These are phyloP conservation scores for Madurella mycetomatis DNA, from an alignment of 2,329 filamentous ascomycete genomes.

Conservation along the genomic window DNA sequence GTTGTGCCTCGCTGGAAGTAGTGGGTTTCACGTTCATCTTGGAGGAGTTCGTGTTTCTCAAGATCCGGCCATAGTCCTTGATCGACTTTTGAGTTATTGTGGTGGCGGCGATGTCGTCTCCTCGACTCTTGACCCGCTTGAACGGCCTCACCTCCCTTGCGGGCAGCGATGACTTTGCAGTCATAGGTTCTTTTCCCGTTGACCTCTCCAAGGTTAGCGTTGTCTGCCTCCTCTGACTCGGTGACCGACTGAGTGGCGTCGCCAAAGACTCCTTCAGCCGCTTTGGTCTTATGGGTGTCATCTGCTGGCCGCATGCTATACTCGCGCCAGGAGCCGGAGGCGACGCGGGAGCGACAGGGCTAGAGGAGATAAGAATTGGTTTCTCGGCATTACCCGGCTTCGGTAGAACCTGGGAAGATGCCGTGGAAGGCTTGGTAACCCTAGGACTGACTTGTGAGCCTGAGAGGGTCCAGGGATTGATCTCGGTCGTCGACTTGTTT, in stretches of 20 bases:
- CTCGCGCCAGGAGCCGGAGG: slow-evolving; percentile 1
- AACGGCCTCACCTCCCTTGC: slow-evolving; percentile 11
- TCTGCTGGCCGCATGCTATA: background rate
- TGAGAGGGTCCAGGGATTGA: slow-evolving; percentile 40
- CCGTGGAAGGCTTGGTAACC: slow-evolving; percentile 16
- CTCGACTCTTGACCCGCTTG: slow-evolving; percentile 22
- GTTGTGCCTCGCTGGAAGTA: background rate
- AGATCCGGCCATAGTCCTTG: slow-evolving; percentile 10
- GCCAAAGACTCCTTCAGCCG: background rate
- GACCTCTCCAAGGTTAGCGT: slow-evolving; percentile 30
- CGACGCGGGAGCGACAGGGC: slow-evolving; percentile 20
- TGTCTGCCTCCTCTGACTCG: slow-evolving; percentile 1
- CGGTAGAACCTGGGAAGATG: slow-evolving; percentile 3
- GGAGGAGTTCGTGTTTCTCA: background rate
- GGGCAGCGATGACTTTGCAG: background rate
- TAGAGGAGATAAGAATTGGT: slow-evolving; percentile 29
- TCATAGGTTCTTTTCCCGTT: slow-evolving; percentile 34
- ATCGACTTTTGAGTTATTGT: slow-evolving; percentile 10
- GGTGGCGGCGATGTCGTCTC: background rate
- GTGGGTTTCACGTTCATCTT: background rate
- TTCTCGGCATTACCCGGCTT: slow-evolving; percentile 9
- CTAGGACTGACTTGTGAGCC: slow-evolving; percentile 35
- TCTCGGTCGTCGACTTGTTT: slow-evolving; percentile 23
- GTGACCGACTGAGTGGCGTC: background rate
- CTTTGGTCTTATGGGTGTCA: slow-evolving; percentile 3